phyloP scores from a whole-genome alignment of 2,329 filamentous ascomycete genomes.

The Sporothrix pallida region DNA sequence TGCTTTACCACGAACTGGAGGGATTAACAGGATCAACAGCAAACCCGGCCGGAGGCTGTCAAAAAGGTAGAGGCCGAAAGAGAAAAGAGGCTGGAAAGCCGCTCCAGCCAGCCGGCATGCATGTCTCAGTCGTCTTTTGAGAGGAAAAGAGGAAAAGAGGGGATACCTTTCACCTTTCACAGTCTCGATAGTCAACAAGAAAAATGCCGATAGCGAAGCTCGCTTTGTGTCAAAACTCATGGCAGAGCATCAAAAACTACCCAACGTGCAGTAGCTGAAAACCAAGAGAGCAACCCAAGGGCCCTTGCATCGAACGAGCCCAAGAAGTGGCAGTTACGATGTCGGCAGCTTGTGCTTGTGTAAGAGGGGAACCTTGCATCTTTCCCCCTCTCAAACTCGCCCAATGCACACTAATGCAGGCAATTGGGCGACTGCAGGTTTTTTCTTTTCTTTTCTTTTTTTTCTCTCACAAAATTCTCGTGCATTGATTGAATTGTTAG shows the following conservation, averaged over 20 bases:
- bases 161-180: background rate
- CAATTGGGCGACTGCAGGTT: background rate
- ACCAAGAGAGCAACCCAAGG: background rate
- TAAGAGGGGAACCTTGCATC: background rate
- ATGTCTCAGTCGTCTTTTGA: conserved; percentile 3
- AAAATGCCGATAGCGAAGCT: background rate
- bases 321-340: background rate
- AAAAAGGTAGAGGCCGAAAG: background rate
- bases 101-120: background rate
- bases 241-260: background rate
- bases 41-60: background rate
- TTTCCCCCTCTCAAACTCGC: background rate
- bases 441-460: background rate
- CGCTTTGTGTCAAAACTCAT: background rate
- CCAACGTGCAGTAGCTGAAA: background rate
- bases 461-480: background rate
- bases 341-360: background rate
- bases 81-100: background rate
- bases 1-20: too few species aligned
- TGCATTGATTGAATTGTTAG: background rate
- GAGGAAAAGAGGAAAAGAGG: background rate
- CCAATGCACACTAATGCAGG: conserved; percentile 15
- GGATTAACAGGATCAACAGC: too few species aligned
- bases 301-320: background rate
- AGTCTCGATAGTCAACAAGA: too few species aligned